These are phyloP conservation scores for Sungouiella thailandica DNA, from an alignment of 805 yeast species.

Conservation along the genomic window DNA sequence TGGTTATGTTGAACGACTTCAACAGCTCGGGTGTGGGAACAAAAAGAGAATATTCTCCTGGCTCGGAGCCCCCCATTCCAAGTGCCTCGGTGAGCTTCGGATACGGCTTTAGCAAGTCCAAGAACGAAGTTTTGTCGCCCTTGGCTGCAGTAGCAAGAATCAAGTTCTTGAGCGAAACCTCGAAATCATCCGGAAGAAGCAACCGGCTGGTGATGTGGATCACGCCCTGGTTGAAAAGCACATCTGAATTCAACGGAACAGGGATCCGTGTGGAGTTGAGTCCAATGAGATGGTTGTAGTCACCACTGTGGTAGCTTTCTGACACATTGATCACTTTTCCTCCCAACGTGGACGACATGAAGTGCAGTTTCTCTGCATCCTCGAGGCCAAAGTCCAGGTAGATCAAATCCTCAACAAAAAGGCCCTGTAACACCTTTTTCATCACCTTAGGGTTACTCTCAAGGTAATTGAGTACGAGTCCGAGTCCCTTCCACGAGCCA, in stretches of 20 bases:
- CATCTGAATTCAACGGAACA: conserved; percentile 50
- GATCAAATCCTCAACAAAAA: conserved; percentile 57
- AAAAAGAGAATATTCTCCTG: conserved; percentile 49
- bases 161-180: conserved; percentile 52
- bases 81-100: conserved; percentile 41
- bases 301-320: conserved; percentile 15
- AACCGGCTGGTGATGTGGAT: conserved; percentile 62
- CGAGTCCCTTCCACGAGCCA: conserved; percentile 60
- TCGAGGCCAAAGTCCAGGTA: conserved; percentile 55
- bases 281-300: conserved; percentile 19
- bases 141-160: conserved; percentile 45
- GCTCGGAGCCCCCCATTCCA: conserved; percentile 20
- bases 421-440: conserved; percentile 47
- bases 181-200: conserved; percentile 51
- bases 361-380: conserved; percentile 11
- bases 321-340: conserved; percentile 26
- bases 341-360: conserved; percentile 17
- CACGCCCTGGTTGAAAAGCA: conserved; percentile 79
- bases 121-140: conserved; percentile 26
- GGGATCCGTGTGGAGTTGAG: conserved; percentile 29
- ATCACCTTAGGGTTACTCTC: conserved; percentile 48
- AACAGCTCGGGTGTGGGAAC: conserved; percentile 65
- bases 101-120: conserved; percentile 41
- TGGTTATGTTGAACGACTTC: conserved; percentile 44
- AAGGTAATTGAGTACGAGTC: conserved; percentile 56